Evolutionary conservation across 2,329 filamentous ascomycete species (phyloP), one percentile per base, ranked within the genome.

Genomic region (Microcyclospora tardicrescens): DNA sequence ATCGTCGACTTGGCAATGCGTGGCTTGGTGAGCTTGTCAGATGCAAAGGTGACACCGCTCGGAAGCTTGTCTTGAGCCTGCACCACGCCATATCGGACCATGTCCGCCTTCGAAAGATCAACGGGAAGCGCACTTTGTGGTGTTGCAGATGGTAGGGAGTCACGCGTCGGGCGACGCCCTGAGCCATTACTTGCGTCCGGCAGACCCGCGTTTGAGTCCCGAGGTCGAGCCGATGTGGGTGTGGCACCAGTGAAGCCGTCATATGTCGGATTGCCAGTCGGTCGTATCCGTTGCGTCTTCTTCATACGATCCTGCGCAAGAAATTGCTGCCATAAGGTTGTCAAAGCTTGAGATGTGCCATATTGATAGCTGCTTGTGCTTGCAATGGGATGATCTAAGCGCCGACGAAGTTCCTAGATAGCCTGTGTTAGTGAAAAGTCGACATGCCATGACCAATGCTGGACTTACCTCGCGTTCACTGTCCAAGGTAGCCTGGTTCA

Each of bases 41-140:
- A 85, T 10, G 89, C 83, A 71, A 96, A 96, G 11, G 84, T 81
- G 28, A 94, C 84, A 6, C 91, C 89, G 8, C 80, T 81, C 2
- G 81, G 78, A 30, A 95, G 71, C 19, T 89, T 82, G 40, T 96
- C 89, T 56, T 89, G 81, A 47, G 84, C 42, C 16, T 41, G 48
- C 9, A 50, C 77, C 6, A 98, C 81, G 45, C 89, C 91, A 55
- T 89, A 96, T 72, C 46, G 73, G 62, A 63, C 87, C 80, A 61
- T 93, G 81, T 48, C 82, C 75, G 34, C 80, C 71, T 4, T 76
- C 77, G 47, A 95, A 77, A 59, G 79, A 77, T 54, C 79, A 29
- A 42, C 37, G 4, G 53, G 49, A 5, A 51, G 42, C 11, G 76
- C 39, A 67, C 29, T 61, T 34, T 51, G 56, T 36, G 43, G 47